Percentiles rank a stretch among this genome's conserved stretches.
These are phyloP conservation scores for Phoma sp. DNA, from an alignment of 2,329 filamentous ascomycete genomes.

Conservation along the genomic window DNA sequence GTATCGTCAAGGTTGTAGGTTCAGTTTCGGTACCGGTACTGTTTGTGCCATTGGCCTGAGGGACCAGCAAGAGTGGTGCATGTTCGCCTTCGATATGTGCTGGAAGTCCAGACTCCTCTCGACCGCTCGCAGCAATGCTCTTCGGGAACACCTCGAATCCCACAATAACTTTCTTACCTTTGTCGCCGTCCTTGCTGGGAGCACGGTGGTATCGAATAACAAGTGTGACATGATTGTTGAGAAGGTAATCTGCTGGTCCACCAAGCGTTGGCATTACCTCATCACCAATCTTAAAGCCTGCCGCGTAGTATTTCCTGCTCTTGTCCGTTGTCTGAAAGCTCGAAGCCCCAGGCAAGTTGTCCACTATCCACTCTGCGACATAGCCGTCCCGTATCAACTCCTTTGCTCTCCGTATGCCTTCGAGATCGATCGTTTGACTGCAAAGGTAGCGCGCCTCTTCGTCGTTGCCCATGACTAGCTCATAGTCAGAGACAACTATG, in stretches of 20 bases:
- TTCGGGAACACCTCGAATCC: slow-evolving; percentile 92
- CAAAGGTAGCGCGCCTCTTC: slow-evolving; percentile 76
- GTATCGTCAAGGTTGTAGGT: slow-evolving; percentile 71
- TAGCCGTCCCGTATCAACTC: slow-evolving; percentile 80
- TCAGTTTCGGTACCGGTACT: slow-evolving; percentile 62
- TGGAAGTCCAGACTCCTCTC: slow-evolving; percentile 71
- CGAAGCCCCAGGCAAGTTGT: slow-evolving; percentile 87
- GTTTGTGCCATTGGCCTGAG: slow-evolving; percentile 63
- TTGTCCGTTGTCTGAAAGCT: slow-evolving; percentile 88
- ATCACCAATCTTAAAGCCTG: slow-evolving; percentile 87
- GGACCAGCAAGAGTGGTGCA: slow-evolving; percentile 72
- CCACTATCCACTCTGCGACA: slow-evolving; percentile 91
- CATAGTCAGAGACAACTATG: slow-evolving; percentile 83
- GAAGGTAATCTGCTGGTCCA: slow-evolving; percentile 70
- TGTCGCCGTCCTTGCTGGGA: slow-evolving; percentile 70
- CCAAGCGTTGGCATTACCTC: slow-evolving; percentile 68
- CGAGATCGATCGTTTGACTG: slow-evolving; percentile 68
- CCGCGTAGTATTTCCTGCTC: slow-evolving; percentile 83
- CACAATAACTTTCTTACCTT: slow-evolving; percentile 79
- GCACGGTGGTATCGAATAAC: slow-evolving; percentile 79
- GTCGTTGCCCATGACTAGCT: slow-evolving; percentile 78
- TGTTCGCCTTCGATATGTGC: slow-evolving; percentile 68
- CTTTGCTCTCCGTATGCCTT: slow-evolving; percentile 70
- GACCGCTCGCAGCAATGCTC: slow-evolving; percentile 70
- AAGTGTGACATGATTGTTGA: slow-evolving; percentile 89